Percentiles rank a stretch among this genome's conserved stretches.
Conservation (phyloP, 208 protist species). For the Leishmania mexicana region DNA sequence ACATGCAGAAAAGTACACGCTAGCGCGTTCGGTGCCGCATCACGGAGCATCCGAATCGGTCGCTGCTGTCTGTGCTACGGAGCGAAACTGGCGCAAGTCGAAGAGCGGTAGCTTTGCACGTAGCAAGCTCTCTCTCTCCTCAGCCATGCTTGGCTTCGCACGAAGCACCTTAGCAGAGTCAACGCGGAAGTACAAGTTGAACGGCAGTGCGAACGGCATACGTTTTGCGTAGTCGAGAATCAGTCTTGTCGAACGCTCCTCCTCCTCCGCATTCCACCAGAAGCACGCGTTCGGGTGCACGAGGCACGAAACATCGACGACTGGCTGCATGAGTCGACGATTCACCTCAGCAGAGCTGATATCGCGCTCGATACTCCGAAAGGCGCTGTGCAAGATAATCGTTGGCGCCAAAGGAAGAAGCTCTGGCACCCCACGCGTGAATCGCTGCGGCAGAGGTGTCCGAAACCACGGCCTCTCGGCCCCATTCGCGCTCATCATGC, state of each 20-base stretch:
- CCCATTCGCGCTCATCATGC: slow-evolving; percentile 57
- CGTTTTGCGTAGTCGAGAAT: slow-evolving; percentile 88
- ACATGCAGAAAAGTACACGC: neutral
- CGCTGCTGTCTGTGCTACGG: slow-evolving; percentile 1
- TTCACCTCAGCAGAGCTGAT: slow-evolving; percentile 38
- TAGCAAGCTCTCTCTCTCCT: slow-evolving; percentile 41
- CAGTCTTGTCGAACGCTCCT: slow-evolving; percentile 66
- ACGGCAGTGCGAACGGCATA: slow-evolving; percentile 83
- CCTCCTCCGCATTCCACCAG: slow-evolving; percentile 76
- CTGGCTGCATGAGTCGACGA: slow-evolving; percentile 76
- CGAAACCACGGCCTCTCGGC: slow-evolving; percentile 80
- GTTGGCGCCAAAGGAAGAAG: slow-evolving; percentile 82
- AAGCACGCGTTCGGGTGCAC: slow-evolving; percentile 86
- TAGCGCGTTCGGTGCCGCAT: no score
- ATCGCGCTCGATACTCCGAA: slow-evolving; percentile 50
- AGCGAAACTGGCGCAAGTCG: slow-evolving; percentile 66
- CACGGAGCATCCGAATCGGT: neutral
- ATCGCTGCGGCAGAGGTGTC: slow-evolving; percentile 62
- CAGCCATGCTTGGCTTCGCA: slow-evolving; percentile 30
- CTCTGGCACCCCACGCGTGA: slow-evolving; percentile 59
- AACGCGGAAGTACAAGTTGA: slow-evolving; percentile 87
- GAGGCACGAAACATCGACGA: slow-evolving; percentile 79
- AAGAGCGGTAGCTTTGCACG: slow-evolving; percentile 58
- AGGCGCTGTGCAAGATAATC: slow-evolving; percentile 68
- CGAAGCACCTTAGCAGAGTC: slow-evolving; percentile 59